These are phyloP conservation scores for Cicer cuneatum DNA, from an alignment of 306 rosid species.

Conservation along the genomic window DNA sequence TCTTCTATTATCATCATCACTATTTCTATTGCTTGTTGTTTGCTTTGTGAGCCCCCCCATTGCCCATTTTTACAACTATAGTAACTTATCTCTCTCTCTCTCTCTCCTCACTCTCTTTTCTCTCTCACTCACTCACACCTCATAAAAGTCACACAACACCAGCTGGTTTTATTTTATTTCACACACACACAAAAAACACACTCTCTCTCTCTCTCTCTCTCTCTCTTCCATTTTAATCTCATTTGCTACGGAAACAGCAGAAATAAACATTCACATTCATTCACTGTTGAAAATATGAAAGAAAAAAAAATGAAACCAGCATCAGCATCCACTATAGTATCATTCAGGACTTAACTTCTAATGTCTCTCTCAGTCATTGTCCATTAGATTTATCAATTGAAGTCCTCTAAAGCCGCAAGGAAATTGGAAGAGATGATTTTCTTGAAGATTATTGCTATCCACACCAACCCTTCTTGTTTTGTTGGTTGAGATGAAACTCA, in stretches of 20 bases:
- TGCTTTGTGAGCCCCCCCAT: constrained; percentile 45
- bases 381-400: constrained; percentile 49
- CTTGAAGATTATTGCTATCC: constrained; percentile 58
- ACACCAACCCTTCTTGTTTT: constrained; percentile 37
- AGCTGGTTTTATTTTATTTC: constrained; percentile 12
- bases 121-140: constrained; percentile 27
- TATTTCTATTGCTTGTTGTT: constrained; percentile 44
- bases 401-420: constrained; percentile 4
- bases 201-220: neutral
- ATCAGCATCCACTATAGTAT: constrained; percentile 28
- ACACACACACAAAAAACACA: constrained; percentile 14
- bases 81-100: constrained; percentile 45
- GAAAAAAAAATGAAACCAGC: constrained; percentile 20
- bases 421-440: constrained; percentile 51
- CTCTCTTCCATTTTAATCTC: constrained; percentile 35
- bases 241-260: neutral
- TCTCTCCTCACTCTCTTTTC: neutral
- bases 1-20: constrained; percentile 40
- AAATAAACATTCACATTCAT: neutral
- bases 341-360: constrained; percentile 36
- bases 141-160: constrained; percentile 35
- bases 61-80: constrained; percentile 43
- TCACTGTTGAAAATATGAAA: constrained; percentile 21
- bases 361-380: constrained; percentile 37
- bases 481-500: constrained; percentile 42